phyloP scores from a whole-genome alignment of 2,329 filamentous ascomycete species.

The Penicillium sp. region DNA sequence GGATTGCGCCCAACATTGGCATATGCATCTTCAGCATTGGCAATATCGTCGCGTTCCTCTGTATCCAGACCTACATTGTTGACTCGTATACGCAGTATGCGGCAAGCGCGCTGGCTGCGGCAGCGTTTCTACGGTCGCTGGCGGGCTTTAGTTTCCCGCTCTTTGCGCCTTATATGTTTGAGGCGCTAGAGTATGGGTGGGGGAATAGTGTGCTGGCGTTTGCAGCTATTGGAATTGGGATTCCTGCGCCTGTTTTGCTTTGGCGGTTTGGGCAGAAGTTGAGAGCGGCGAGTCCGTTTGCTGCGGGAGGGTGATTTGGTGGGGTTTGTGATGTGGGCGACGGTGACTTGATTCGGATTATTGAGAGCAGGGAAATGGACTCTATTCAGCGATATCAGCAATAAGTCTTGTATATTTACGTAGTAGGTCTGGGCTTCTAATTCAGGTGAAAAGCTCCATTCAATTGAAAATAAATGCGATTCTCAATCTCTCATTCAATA shows the following conservation, averaged over 20 bases:
- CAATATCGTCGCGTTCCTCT: conserved; percentile 47
- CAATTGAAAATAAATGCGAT: background rate
- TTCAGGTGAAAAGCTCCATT: background rate
- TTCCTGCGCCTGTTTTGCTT: conserved; percentile 54
- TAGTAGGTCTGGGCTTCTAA: background rate
- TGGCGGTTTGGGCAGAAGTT: conserved; percentile 49
- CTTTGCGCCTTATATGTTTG: conserved; percentile 45
- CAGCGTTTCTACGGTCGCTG: conserved; percentile 37
- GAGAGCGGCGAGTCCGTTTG: background rate
- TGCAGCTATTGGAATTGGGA: conserved; percentile 39
- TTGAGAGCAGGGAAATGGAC: background rate
- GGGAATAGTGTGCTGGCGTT: conserved; percentile 46
- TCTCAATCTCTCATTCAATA: background rate
- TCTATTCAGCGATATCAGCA: background rate
- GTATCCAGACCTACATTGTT: conserved; percentile 48
- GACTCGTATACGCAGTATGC: conserved; percentile 45
- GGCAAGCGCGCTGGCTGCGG: conserved; percentile 42
- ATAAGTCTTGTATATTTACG: background rate
- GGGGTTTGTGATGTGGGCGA: background rate
- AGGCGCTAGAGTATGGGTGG: conserved; percentile 41
- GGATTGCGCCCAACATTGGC: conserved; percentile 59
- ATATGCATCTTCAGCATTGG: conserved; percentile 53
- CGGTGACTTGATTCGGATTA: background rate
- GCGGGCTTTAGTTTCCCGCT: conserved; percentile 46
- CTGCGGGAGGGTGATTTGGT: background rate